phyloP scores from a whole-genome alignment of 441 rosid species.

The Pelargonium fulgidum region DNA sequence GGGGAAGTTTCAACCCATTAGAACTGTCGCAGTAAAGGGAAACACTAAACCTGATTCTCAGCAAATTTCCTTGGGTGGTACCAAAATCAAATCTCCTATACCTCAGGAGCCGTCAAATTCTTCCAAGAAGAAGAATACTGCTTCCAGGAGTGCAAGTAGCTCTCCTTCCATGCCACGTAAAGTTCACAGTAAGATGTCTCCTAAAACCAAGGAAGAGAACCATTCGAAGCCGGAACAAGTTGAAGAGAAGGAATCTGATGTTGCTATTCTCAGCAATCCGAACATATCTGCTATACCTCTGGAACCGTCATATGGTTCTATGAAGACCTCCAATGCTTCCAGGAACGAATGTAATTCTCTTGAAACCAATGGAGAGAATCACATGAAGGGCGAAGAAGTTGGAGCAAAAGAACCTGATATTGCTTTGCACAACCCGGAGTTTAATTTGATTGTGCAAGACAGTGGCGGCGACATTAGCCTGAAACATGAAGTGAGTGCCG shows the following conservation, averaged over 20 bases:
- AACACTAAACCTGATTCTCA: slow-evolving; percentile 33
- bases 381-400: neutral
- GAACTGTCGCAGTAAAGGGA: slow-evolving; percentile 22
- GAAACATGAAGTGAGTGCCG: neutral
- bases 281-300: neutral
- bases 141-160: slow-evolving; percentile 37
- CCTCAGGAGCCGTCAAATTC: slow-evolving; percentile 36
- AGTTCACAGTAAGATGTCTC: slow-evolving; percentile 36
- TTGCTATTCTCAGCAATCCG: slow-evolving; percentile 11
- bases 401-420: neutral
- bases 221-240: slow-evolving; percentile 29
- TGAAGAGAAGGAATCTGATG: slow-evolving; percentile 19
- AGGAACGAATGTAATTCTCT: neutral
- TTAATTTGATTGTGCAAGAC: neutral
- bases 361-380: slow-evolving; percentile 4
- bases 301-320: neutral
- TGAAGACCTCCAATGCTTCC: no score
- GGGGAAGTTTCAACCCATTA: slow-evolving; percentile 48
- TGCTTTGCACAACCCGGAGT: neutral
- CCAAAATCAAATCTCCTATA: slow-evolving; percentile 28
- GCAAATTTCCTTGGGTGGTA: slow-evolving; percentile 22
- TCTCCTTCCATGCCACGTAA: slow-evolving; percentile 33
- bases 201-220: slow-evolving; percentile 33
- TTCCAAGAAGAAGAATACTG: slow-evolving; percentile 30
- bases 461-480: neutral